A percentile compares a stretch with the other conserved stretches of the same genome.
Evolutionary conservation across 2,329 filamentous ascomycete genomes (phyloP).

Genomic region (Rhynchosporium graminicola): DNA sequence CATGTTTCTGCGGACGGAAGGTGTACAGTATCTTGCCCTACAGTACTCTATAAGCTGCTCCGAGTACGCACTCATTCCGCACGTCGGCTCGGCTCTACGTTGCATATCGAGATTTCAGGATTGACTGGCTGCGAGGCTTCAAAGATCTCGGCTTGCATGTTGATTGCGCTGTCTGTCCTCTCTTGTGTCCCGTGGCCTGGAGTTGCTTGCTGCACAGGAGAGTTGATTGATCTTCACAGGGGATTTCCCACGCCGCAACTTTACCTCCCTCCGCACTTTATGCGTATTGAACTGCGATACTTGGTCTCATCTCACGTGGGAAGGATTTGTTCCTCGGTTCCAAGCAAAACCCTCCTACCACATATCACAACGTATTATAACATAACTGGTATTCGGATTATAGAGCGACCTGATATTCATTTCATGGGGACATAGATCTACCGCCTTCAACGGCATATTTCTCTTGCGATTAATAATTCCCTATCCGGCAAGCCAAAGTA

Average conservation of each 20-base stretch:
- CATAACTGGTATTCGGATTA: no score
- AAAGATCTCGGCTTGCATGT: not conserved
- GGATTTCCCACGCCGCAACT: not conserved
- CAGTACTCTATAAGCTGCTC: not conserved
- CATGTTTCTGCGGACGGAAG: not conserved
- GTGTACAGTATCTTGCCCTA: not conserved
- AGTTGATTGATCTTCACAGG: slow-evolving; percentile 16
- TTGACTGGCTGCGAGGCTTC: not conserved
- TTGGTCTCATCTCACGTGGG: not conserved
- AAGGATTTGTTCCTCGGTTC: not conserved
- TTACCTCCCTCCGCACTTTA: not conserved
- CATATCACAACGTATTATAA: no score
- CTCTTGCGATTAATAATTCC: no score
- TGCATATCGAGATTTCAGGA: not conserved
- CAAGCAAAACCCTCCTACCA: no score
- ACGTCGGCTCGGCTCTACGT: not conserved
- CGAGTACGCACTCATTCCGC: not conserved
- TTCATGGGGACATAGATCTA: no score
- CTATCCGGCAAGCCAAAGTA: no score
- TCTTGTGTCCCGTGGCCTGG: not conserved
- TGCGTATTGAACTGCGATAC: not conserved
- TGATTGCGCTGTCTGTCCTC: not conserved
- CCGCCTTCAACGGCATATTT: no score
- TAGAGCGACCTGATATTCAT: no score
- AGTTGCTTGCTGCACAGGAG: slow-evolving; percentile 4